A percentile compares a stretch with the other conserved stretches of the same genome.
phyloP scores from a whole-genome alignment of 306 rosid genomes.

The Quercus parvula region DNA sequence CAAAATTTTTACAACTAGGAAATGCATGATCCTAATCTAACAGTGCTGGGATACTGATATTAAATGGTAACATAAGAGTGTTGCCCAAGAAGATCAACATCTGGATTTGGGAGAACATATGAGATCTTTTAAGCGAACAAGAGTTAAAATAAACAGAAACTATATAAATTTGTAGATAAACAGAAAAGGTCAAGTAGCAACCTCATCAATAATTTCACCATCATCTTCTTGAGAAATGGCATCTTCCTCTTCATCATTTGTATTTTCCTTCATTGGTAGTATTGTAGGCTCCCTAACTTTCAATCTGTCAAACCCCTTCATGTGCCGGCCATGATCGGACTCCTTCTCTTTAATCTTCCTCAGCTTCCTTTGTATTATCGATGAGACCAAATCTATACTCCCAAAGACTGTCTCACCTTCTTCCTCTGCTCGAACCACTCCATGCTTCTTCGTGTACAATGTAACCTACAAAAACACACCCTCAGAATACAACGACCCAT shows the following conservation, averaged over 20 bases:
- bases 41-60: neutral
- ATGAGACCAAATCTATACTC: constrained; percentile 84
- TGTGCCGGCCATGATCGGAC: constrained; percentile 87
- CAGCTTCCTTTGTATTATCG: constrained; percentile 88
- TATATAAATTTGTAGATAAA: neutral
- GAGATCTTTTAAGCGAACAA: neutral
- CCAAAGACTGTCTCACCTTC: constrained; percentile 71
- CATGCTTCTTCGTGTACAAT: constrained; percentile 76
- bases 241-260: constrained; percentile 31
- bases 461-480: constrained; percentile 54
- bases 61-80: neutral
- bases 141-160: neutral
- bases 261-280: constrained; percentile 23
- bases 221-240: constrained; percentile 39
- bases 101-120: neutral
- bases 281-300: constrained; percentile 54
- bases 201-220: constrained; percentile 54
- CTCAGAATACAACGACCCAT: neutral
- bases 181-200: constrained; percentile 16
- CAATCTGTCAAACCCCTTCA: constrained; percentile 81
- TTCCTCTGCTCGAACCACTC: constrained; percentile 91
- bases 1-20: neutral
- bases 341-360: constrained; percentile 93
- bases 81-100: neutral
- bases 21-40: constrained; percentile 7